Evolutionary conservation across 306 rosid genomes (phyloP), one percentile per base, ranked within the genome.

Genomic region (Trifolium dubium): DNA sequence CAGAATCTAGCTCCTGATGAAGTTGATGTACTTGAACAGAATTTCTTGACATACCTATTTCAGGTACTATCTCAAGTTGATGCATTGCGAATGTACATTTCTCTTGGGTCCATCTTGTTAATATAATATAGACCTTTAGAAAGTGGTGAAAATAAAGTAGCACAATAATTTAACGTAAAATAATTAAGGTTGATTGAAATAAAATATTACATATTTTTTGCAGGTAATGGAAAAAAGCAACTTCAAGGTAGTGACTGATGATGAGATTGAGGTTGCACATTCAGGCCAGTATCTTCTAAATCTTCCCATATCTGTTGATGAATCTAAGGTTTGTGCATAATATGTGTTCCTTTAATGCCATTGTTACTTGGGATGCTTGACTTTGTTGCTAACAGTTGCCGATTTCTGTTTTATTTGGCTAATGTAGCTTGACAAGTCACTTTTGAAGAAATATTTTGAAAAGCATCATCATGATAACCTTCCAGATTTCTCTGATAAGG

Each of bases 171-270:
- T 65, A 65, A 10, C 17, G 12, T 40, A 41, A 64, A 65, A 65
- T 43, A 39, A 55, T 74, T 32, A 58, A 58, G 67, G 63, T 14
- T 0, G 28, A 10, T n/a, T 29, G 68, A 67, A 76, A 51, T 71
- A 54, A 62, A 23, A 69, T 35, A 67, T 77, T 43, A 44, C 53
- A 43, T 19, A 6, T 49, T 31, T 76, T 23, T 44, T 72, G 71
- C 83, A 89, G 97, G 92, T 94, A 72, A 88, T 94, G 99, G 92
- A 92, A 64, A 92, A 90, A 82, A 94, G 99, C 86, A 90, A 94
- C 85, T 94, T 94, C 83, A 92, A 92, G 85, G 66, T 94, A 77
- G 85, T 88, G 66, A 85, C 83, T 69, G 85, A 85, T 2, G 95
- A 89, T 65, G 99, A 94, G 80, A 76, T 90, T 72, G 96, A 94